Conservation (phyloP, 768 basidiomycete genomes). For the Amanita exitialis region DNA sequence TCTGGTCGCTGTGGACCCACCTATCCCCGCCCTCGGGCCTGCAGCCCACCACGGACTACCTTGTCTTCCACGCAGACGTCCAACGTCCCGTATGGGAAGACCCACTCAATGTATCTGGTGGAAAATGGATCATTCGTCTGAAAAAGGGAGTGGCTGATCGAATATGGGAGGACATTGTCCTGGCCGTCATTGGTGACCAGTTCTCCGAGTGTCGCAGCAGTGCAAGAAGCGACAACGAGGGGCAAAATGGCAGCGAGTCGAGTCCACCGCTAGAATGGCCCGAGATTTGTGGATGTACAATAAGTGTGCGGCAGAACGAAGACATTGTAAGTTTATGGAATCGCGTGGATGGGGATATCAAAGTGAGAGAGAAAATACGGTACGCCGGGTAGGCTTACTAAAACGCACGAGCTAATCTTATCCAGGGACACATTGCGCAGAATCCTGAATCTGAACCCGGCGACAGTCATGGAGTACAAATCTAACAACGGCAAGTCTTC, state of each 20-base stretch:
- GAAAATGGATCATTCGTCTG: constrained; percentile 93
- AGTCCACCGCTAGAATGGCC: constrained; percentile 42
- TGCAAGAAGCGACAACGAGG: no score
- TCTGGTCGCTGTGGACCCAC: constrained; percentile 93
- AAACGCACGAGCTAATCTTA: constrained; percentile 1
- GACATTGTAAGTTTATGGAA: constrained; percentile 95
- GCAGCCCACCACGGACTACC: constrained; percentile 86
- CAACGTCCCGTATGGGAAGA: constrained; percentile 96
- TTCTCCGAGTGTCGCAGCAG: constrained; percentile 64
- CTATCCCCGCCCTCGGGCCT: constrained; percentile 77
- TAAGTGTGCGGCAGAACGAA: constrained; percentile 88
- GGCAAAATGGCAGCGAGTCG: no score
- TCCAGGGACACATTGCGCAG: constrained; percentile 69
- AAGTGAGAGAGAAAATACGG: constrained; percentile 76
- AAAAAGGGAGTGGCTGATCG: constrained; percentile 86
- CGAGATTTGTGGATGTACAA: constrained; percentile 91
- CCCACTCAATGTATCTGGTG: constrained; percentile 76
- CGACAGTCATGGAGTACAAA: constrained; percentile 90
- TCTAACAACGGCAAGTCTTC: constrained; percentile 67
- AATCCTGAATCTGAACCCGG: constrained; percentile 64
- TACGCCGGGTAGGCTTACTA: constrained; percentile 25
- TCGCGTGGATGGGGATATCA: constrained; percentile 65
- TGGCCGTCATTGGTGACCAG: constrained; percentile 85
- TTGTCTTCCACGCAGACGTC: constrained; percentile 81
- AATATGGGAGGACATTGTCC: constrained; percentile 82